A percentile compares a stretch with the other conserved stretches of the same genome.
These are phyloP conservation scores for Euphorbia peplus DNA, from an alignment of 345 rosid species.

Conservation along the genomic window DNA sequence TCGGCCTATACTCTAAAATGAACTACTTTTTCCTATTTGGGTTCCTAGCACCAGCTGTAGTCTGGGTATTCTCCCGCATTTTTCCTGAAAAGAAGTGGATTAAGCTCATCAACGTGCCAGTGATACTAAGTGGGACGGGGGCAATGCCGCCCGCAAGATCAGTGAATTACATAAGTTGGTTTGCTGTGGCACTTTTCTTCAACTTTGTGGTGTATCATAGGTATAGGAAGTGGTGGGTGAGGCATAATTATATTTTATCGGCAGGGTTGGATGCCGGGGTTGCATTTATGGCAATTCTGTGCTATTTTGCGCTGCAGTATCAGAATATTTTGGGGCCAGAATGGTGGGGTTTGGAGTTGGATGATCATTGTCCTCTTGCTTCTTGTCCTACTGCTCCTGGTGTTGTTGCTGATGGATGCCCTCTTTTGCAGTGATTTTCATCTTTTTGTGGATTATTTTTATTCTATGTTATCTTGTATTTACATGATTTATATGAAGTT, in stretches of 20 bases:
- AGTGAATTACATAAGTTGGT: conserved; percentile 21
- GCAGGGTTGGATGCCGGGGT: conserved; percentile 57
- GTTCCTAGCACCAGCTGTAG: conserved; percentile 38
- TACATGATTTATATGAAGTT: no score
- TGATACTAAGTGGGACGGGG: conserved; percentile 33
- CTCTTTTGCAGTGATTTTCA: conserved; percentile 18
- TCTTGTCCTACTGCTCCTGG: conserved; percentile 44
- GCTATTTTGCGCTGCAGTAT: conserved; percentile 36
- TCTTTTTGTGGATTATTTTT: no score
- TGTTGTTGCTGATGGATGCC: conserved; percentile 39
- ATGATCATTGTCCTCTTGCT: conserved; percentile 49
- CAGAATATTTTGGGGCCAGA: conserved; percentile 32
- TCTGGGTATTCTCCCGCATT: conserved; percentile 38
- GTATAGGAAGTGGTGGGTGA: conserved; percentile 52
- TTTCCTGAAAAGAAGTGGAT: conserved; percentile 46
- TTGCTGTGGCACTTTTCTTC: conserved; percentile 16
- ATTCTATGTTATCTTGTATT: no score
- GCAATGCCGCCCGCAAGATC: conserved; percentile 13
- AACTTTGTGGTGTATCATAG: conserved; percentile 23
- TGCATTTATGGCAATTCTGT: conserved; percentile 45
- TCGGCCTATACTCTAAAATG: conserved; percentile 40
- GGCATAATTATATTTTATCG: conserved; percentile 44
- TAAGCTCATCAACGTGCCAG: conserved; percentile 35
- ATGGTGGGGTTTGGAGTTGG: conserved; percentile 53
- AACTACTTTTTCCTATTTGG: conserved; percentile 61